phyloP scores from a whole-genome alignment of 2,329 filamentous ascomycete genomes.

The Chaetomiaceae sp. region DNA sequence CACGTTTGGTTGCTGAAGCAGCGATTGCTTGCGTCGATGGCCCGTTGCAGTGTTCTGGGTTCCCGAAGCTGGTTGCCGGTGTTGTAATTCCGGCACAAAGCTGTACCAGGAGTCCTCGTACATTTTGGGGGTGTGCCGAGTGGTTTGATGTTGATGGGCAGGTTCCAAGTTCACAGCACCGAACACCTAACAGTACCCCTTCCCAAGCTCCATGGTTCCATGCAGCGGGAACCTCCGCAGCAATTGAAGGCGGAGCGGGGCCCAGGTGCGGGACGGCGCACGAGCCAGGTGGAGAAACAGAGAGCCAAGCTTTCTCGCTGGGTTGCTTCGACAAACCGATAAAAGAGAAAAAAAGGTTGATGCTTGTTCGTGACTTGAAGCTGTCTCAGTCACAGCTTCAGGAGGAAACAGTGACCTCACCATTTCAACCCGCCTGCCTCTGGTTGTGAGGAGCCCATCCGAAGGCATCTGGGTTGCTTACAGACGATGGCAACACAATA shows the following conservation, averaged over 20 bases:
- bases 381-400: too few species aligned
- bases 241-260: neutral
- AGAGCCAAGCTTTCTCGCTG: neutral
- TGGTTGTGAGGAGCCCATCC: neutral
- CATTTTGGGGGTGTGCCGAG: constrained; percentile 42
- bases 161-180: too few species aligned
- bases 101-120: constrained; percentile 84
- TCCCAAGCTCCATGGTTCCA: too few species aligned
- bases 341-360: constrained; percentile 3
- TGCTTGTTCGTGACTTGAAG: neutral
- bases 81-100: constrained; percentile 60
- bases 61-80: constrained; percentile 39
- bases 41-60: constrained; percentile 44
- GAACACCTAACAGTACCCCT: too few species aligned
- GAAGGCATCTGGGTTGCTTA: neutral
- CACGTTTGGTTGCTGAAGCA: constrained; percentile 63
- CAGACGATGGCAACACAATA: constrained; percentile 1
- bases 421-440: neutral
- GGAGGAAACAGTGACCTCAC: constrained; percentile 15
- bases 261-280: neutral
- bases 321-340: neutral
- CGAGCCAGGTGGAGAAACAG: neutral
- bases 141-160: too few species aligned
- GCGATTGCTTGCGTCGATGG: constrained; percentile 63
- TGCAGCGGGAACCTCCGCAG: too few species aligned